phyloP scores from a whole-genome alignment of 2,329 filamentous ascomycete species.

The Aspergillus calidoustus region DNA sequence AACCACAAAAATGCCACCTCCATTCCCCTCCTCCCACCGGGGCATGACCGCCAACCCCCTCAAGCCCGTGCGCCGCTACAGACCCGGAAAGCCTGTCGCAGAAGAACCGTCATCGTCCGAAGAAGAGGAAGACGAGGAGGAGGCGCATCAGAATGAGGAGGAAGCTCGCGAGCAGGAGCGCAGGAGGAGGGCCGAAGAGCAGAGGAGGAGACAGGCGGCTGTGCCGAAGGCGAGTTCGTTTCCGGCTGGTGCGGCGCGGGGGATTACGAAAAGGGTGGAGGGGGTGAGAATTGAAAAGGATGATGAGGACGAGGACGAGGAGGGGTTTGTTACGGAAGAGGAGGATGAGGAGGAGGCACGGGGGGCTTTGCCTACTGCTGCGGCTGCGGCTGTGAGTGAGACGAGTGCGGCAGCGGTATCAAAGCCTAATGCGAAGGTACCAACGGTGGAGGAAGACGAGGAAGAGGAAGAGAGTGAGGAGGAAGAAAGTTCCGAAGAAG shows the following conservation, averaged over 20 bases:
- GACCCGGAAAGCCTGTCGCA: slow-evolving; percentile 75
- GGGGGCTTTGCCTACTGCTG: neutral
- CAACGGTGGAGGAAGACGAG: slow-evolving; percentile 52
- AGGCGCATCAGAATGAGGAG: slow-evolving; percentile 61
- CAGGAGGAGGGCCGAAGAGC: slow-evolving; percentile 37
- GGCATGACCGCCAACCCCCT: slow-evolving; percentile 93
- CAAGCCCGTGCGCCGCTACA: slow-evolving; percentile 73
- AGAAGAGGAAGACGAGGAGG: slow-evolving; percentile 58
- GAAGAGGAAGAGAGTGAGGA: slow-evolving; percentile 52
- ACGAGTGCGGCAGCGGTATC: slow-evolving; percentile 17
- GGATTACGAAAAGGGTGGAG: slow-evolving; percentile 37
- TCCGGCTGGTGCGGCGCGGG: slow-evolving; percentile 36
- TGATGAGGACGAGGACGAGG: slow-evolving; percentile 54
- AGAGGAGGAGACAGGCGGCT: slow-evolving; percentile 48
- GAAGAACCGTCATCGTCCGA: slow-evolving; percentile 54
- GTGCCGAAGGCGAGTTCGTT: slow-evolving; percentile 47
- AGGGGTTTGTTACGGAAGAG: slow-evolving; percentile 65
- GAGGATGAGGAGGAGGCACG: slow-evolving; percentile 44
- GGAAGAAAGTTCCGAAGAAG: slow-evolving; percentile 56
- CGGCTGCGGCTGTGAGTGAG: slow-evolving; percentile 21
- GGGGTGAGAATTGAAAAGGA: slow-evolving; percentile 42
- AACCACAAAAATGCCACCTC: slow-evolving; percentile 45
- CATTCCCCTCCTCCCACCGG: slow-evolving; percentile 47
- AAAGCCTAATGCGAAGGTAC: slow-evolving; percentile 31
- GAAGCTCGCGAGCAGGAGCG: slow-evolving; percentile 60